These are phyloP conservation scores for Sporothrix dimorphospora DNA, from an alignment of 2,329 filamentous ascomycete species.

Conservation along the genomic window DNA sequence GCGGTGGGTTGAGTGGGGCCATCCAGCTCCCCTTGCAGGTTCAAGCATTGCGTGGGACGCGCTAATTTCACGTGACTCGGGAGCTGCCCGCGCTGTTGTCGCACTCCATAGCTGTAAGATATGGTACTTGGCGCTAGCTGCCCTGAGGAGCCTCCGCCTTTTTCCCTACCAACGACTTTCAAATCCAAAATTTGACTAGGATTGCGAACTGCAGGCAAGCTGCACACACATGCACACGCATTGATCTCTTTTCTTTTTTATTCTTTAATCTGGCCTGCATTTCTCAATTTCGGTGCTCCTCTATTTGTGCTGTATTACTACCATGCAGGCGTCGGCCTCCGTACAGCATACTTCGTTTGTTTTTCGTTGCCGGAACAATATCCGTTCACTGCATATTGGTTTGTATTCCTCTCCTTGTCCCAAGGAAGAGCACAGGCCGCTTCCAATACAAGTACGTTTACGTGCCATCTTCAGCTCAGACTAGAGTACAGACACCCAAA, in stretches of 20 bases:
- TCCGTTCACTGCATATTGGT: slow-evolving; percentile 6
- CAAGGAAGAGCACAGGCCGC: background rate
- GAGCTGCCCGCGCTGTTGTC: background rate
- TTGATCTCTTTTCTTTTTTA: background rate
- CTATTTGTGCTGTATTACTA: background rate
- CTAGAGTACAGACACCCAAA: too few species aligned
- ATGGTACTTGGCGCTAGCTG: background rate
- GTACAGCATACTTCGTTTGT: background rate
- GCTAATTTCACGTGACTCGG: slow-evolving; percentile 2
- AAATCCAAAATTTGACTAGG: background rate
- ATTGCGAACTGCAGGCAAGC: slow-evolving; percentile 2
- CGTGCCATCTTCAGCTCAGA: too few species aligned
- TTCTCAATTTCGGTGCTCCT: background rate
- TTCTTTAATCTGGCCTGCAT: background rate
- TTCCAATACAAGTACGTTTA: background rate
- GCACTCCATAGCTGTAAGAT: background rate
- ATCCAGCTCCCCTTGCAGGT: slow-evolving; percentile 9
- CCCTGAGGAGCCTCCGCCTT: background rate
- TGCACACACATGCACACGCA: slow-evolving; percentile 22
- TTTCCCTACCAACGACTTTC: background rate
- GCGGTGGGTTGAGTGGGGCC: background rate
- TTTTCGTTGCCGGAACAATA: slow-evolving; percentile 21
- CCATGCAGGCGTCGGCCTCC: background rate
- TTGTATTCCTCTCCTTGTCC: background rate
- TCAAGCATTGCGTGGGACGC: background rate